Conservation (phyloP, 441 rosid genomes). For the Sinapis alba region DNA sequence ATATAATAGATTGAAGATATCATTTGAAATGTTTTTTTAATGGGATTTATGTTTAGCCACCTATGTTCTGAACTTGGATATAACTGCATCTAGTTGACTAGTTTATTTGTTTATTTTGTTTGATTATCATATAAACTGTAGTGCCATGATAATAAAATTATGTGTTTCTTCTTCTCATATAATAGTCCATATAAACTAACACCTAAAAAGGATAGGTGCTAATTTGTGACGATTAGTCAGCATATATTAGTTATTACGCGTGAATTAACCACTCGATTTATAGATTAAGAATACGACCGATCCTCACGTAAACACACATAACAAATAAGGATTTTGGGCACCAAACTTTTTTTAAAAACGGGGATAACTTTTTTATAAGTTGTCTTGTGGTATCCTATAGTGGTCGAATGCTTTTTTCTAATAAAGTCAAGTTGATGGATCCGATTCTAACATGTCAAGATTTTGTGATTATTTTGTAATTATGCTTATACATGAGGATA, state of each 20-base stretch:
- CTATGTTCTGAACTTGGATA: background rate
- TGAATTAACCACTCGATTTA: conserved; percentile 1
- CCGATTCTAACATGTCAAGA: background rate
- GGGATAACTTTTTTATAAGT: too few relatives aligned
- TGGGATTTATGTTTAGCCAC: background rate
- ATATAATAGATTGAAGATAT: background rate
- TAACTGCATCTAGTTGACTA: conserved; percentile 2
- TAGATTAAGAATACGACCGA: background rate
- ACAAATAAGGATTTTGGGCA: too few relatives aligned
- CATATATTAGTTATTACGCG: conserved; percentile 16
- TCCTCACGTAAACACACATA: background rate
- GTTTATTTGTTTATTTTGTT: background rate
- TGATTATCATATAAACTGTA: background rate
- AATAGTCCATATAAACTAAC: background rate
- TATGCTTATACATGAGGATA: background rate
- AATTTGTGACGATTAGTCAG: conserved; percentile 17
- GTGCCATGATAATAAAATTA: background rate
- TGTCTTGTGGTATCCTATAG: background rate
- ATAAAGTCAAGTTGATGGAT: background rate
- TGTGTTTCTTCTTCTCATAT: background rate
- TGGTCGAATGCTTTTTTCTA: background rate
- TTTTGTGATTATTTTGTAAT: background rate
- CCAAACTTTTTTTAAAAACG: too few relatives aligned
- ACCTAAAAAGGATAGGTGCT: background rate
- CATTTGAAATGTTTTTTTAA: background rate